Base-by-base conservation (phyloP, 768 basidiomycete genomes). In the Tremella yokohamensis region DNA sequence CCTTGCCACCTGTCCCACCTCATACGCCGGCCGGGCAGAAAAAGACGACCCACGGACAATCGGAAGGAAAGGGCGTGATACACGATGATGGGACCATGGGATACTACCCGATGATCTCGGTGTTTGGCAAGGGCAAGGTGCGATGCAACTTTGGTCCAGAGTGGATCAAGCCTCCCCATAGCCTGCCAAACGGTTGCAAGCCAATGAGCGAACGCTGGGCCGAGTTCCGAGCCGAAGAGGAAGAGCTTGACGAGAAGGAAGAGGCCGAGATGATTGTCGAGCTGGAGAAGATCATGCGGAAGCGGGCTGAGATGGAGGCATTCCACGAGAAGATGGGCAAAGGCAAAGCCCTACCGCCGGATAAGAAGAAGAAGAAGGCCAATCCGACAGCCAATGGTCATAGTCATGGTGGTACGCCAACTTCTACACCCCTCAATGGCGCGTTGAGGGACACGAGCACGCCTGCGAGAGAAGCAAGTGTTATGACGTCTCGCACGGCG, bases 61-160 rank as follows among this genome's bases (percentile, higher is more conserved):
- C 34, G 51, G 81, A n/a, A 82, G 83, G 55, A 83, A 85, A 70
- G 85, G 84, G 50, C 84, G 92, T 92, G 61, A 83, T 83, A 2
- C 89, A 90, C 68, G 92, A 99, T 74, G 96, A 99, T 74, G 96
- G 94, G 18, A 85, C 87, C 18, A 79, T 96, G 6, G 96, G 96
- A 0, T 99, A 99, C 77, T 98, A 91, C 74, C 91, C 94, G 0
- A 86, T 97, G 79, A 84, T 96, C 63, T 94, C 90, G 3, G 80
- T 94, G 38, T 99, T 90, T 80, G 93, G 92, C 68, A 86, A 87
- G 59, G 94, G 90, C 0, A 83, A 84, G 58, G 87, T 92, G 12
- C 82, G 76, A 48, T 81, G 94, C 57, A 97, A 99, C 71, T 84
- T 92, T 16, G 96, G 96, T 0, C 96, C 96, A 0, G 75, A 86